A percentile compares a stretch with the other conserved stretches of the same genome.
Conservation (phyloP, 2,329 filamentous ascomycete species). For the Arthrocladium fulminans region DNA sequence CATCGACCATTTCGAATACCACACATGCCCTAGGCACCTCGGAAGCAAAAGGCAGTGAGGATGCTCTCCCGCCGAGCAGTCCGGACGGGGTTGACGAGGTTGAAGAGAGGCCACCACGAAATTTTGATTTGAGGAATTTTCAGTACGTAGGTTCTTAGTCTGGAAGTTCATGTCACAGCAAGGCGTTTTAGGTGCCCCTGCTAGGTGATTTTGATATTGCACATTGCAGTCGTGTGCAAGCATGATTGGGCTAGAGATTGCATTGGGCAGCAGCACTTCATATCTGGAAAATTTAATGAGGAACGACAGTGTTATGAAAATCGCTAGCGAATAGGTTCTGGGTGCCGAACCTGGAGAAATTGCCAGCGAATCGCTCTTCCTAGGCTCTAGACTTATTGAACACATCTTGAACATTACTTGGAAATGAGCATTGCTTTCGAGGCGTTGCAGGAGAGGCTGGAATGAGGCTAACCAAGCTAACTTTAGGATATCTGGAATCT, state of each 20-base stretch:
- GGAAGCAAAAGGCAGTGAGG: slow-evolving; percentile 39
- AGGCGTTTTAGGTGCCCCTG: no score
- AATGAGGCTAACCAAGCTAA: no score
- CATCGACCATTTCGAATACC: slow-evolving; percentile 12
- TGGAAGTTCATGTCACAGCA: slow-evolving; percentile 5
- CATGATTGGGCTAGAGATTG: not conserved
- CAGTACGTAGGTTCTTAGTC: slow-evolving; percentile 26
- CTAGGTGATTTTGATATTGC: not conserved
- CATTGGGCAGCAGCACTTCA: not conserved
- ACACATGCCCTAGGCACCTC: not conserved
- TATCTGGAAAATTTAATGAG: not conserved
- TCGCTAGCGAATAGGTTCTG: not conserved
- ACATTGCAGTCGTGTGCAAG: not conserved
- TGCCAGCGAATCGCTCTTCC: not conserved
- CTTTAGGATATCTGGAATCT: no score
- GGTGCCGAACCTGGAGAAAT: not conserved
- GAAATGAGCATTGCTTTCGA: not conserved
- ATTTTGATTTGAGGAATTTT: slow-evolving; percentile 31
- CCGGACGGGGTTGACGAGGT: slow-evolving; percentile 24
- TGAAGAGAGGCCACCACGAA: slow-evolving; percentile 13
- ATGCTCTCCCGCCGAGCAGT: slow-evolving; percentile 40
- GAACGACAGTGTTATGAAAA: not conserved
- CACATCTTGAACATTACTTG: not conserved
- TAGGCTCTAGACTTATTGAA: not conserved
- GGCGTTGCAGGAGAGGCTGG: no score